Evolutionary conservation across 2,329 filamentous ascomycete genomes (phyloP), one percentile per base, ranked within the genome.

Genomic region (Ophiostoma ulmi): DNA sequence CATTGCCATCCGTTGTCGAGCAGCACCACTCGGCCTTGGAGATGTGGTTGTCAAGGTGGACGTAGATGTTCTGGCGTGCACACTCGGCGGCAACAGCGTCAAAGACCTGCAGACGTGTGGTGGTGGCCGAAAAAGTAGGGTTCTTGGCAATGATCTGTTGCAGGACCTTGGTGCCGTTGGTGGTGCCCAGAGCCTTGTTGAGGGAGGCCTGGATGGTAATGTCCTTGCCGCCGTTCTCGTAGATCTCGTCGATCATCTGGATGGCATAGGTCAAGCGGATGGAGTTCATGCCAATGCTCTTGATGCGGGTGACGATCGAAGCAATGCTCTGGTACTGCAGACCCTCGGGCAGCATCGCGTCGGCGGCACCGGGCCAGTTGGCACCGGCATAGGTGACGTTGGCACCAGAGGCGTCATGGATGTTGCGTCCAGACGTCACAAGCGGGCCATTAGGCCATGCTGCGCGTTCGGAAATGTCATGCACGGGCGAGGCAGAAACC

Each of bases 331-430:
- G 83, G 77, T 88, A 88, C 75, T 88, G 86, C 2, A 90, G 80
- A 3, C 88, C 88, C 73, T 90, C 87, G 0, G 87, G 87, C 0
- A 90, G 81, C 87, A 90, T 89, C n/a, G 84, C 82, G 64, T 88
- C 86, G 64, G 82, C 83, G 20, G 85, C 83, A 0, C 86, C 87
- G 0, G 87, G 86, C 87, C 87, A 90, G 74, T 90, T 90, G 14
- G 83, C 82, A 0, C 87, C 87, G 4, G 84, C 86, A 70, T 85
- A 83, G 7, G 80, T 83, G 44, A 87, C 78, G 44, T 79, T 80
- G 2, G 80, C 76, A 52, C 81, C 81, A 0, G 78, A 77, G 1
- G 80, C 77, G 72, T 84, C 80, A 63, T 80, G 78, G 68, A 85
- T 82, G 75, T 80, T 80, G 1, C 81, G 77, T 1, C 80, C 83